Percentiles rank a stretch among this genome's conserved stretches.
phyloP scores from a whole-genome alignment of 257 asterid species.

The Nemophila menziesii region DNA sequence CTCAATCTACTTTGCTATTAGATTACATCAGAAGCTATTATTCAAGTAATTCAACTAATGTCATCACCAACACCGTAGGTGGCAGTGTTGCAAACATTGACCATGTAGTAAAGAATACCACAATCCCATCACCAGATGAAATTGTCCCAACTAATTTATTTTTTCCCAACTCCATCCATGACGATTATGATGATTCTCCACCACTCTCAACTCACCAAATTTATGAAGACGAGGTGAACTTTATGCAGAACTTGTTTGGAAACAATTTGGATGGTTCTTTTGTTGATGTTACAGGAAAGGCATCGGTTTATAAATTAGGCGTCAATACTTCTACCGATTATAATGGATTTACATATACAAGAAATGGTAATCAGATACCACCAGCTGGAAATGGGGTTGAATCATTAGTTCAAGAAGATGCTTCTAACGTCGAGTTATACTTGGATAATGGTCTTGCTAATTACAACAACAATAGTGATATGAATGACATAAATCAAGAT shows the following conservation, averaged over 20 bases:
- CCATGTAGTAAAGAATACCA: constrained; percentile 1
- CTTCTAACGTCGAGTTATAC: too few relatives aligned
- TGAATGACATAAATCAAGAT: too few relatives aligned
- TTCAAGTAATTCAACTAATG: not conserved
- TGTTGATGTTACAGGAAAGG: too few relatives aligned
- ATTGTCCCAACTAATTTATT: not conserved
- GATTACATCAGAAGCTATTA: constrained; percentile 37
- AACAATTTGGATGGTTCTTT: constrained; percentile 2
- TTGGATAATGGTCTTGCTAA: too few relatives aligned
- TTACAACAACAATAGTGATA: too few relatives aligned
- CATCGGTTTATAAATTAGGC: too few relatives aligned
- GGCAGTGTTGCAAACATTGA: not conserved
- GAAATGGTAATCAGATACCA: too few relatives aligned
- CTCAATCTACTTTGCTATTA: constrained; percentile 33
- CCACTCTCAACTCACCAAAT: constrained; percentile 22
- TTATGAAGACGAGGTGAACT: constrained; percentile 38
- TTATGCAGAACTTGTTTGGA: constrained; percentile 36
- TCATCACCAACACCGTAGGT: not conserved
- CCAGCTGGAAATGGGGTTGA: too few relatives aligned
- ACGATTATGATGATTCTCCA: constrained; percentile 10
- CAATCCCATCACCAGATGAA: constrained; percentile 3
- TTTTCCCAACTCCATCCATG: not conserved
- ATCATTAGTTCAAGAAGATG: too few relatives aligned
- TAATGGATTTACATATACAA: too few relatives aligned
- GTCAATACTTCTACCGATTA: too few relatives aligned